phyloP scores from a whole-genome alignment of 768 basidiomycete genomes.

The Xerocomellus intermedius region DNA sequence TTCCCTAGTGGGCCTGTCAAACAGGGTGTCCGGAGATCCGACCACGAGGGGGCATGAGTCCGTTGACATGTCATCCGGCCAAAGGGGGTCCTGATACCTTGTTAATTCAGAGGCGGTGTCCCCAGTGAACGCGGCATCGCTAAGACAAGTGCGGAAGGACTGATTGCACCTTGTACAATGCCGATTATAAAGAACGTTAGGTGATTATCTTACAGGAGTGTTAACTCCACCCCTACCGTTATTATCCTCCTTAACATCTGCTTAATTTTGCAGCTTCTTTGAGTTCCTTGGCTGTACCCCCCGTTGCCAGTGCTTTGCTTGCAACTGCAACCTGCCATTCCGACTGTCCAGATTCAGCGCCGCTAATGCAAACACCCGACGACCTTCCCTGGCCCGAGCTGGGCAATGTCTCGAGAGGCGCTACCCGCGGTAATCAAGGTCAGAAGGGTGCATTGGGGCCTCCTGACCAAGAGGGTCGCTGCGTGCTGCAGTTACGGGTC shows the following conservation, averaged over 20 bases:
- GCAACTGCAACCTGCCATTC: constrained; percentile 2
- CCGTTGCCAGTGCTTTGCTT: constrained; percentile 7
- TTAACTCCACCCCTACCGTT: constrained; percentile 37
- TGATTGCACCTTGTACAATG: constrained; percentile 28
- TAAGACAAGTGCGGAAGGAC: constrained; percentile 27
- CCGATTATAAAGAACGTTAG: constrained; percentile 37
- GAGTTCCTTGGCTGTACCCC: constrained; percentile 14
- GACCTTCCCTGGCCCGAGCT: constrained; percentile 86
- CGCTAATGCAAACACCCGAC: constrained; percentile 49
- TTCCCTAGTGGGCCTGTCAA: constrained; percentile 31
- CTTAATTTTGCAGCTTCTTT: constrained; percentile 12
- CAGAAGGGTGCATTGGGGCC: constrained; percentile 76
- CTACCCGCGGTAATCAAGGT: constrained; percentile 82
- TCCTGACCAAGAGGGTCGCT: constrained; percentile 73
- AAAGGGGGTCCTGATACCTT: constrained; percentile 28
- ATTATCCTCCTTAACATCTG: constrained; percentile 24
- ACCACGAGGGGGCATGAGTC: constrained; percentile 30
- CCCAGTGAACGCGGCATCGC: constrained; percentile 37
- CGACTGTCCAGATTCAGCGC: constrained; percentile 6
- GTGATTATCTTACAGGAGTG: constrained; percentile 36
- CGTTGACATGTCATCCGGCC: constrained; percentile 36
- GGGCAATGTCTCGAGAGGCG: constrained; percentile 81
- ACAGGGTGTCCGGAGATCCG: constrained; percentile 32
- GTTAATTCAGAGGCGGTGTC: constrained; percentile 34
- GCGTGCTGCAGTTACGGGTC: constrained; percentile 74